Conservation (phyloP, 2,329 filamentous ascomycete species). For the Diaporthe helianthi region DNA sequence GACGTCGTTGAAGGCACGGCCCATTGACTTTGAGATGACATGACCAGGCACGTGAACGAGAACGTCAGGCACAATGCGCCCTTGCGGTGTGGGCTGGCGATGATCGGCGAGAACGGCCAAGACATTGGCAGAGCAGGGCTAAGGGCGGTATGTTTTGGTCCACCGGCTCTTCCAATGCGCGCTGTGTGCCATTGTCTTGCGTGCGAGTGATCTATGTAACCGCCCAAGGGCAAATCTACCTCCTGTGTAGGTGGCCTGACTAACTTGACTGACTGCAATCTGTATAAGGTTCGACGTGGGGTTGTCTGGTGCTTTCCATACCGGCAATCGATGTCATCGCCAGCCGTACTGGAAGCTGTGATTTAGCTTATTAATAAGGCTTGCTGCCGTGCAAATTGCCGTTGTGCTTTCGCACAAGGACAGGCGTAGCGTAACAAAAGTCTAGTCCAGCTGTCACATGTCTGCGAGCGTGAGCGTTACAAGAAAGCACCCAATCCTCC, state of each 20-base stretch:
- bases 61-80: neutral
- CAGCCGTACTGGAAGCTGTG: neutral
- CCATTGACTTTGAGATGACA: conserved; percentile 26
- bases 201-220: too few relatives aligned
- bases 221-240: neutral
- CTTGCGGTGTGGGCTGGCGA: neutral
- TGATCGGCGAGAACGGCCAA: conserved; percentile 2
- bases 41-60: neutral
- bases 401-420: too few relatives aligned
- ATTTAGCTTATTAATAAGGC: neutral
- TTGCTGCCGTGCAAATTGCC: neutral
- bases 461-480: too few relatives aligned
- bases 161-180: neutral
- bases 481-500: too few relatives aligned
- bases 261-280: neutral
- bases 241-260: too few relatives aligned
- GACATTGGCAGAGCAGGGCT: conserved; percentile 12
- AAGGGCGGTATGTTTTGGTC: conserved; percentile 3
- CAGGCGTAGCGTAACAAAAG: too few relatives aligned
- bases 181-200: neutral
- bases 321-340: neutral
- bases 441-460: too few relatives aligned
- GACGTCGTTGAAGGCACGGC: neutral
- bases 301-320: conserved; percentile 2
- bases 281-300: neutral